These are phyloP conservation scores for Cladosporium austrohemisphaericum DNA, from an alignment of 2,329 filamentous ascomycete species.

Conservation along the genomic window DNA sequence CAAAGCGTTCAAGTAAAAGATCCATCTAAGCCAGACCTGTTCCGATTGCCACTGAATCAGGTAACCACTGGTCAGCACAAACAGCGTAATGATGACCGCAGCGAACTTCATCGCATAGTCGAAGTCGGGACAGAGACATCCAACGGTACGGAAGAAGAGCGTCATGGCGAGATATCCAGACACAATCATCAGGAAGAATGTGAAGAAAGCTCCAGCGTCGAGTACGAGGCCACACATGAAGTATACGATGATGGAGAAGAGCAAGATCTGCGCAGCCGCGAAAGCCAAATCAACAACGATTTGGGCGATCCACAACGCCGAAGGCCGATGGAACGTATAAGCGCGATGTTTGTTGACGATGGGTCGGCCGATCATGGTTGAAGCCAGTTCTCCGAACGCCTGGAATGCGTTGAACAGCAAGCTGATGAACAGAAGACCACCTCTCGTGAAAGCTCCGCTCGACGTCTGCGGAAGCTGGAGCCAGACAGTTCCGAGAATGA, in stretches of 20 bases:
- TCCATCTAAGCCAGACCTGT: slow-evolving; percentile 75
- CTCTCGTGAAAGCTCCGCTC: slow-evolving; percentile 73
- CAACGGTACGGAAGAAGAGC: slow-evolving; percentile 71
- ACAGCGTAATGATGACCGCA: slow-evolving; percentile 74
- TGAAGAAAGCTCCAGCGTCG: slow-evolving; percentile 75
- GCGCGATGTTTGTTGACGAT: slow-evolving; percentile 82
- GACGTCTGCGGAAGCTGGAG: slow-evolving; percentile 61
- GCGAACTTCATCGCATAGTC: slow-evolving; percentile 80
- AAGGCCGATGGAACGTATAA: slow-evolving; percentile 78
- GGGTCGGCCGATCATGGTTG: slow-evolving; percentile 69
- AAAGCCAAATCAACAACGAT: slow-evolving; percentile 73
- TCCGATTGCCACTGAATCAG: slow-evolving; percentile 74
- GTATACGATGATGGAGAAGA: slow-evolving; percentile 73
- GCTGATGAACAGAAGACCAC: slow-evolving; percentile 75
- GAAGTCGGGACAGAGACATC: slow-evolving; percentile 73
- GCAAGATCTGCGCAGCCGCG: slow-evolving; percentile 63
- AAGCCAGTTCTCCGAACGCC: slow-evolving; percentile 72
- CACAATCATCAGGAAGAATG: slow-evolving; percentile 57
- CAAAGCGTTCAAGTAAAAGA: slow-evolving; percentile 72
- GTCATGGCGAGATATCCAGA: slow-evolving; percentile 58
- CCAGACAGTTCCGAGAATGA: slow-evolving; percentile 77
- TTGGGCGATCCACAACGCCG: slow-evolving; percentile 77
- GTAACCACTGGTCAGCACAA: slow-evolving; percentile 77
- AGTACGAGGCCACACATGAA: slow-evolving; percentile 69
- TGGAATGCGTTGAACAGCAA: slow-evolving; percentile 86